Percentiles rank a stretch among this genome's conserved stretches.
These are phyloP conservation scores for Penicillium angulare DNA, from an alignment of 495 filamentous ascomycete species.

Conservation along the genomic window DNA sequence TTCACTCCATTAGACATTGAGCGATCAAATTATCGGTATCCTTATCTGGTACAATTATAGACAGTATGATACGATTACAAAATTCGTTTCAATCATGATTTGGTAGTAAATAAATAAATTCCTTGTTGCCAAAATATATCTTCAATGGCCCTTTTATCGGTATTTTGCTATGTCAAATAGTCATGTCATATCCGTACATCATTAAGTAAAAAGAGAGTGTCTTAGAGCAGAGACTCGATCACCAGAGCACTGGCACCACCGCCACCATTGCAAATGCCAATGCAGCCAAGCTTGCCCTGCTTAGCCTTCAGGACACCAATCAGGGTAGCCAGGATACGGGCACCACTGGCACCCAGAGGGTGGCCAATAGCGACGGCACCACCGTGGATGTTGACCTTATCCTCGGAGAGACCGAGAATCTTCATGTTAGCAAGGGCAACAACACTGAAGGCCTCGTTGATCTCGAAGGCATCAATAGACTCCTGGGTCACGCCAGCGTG, in stretches of 20 bases:
- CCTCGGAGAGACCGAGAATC: slow-evolving; percentile 70
- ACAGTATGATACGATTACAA: background rate
- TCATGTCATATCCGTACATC: slow-evolving; percentile 30
- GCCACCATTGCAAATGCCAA: slow-evolving; percentile 97
- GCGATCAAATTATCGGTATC: background rate
- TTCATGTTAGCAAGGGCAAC: slow-evolving; percentile 96
- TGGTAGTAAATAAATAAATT: background rate
- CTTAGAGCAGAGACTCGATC: slow-evolving; percentile 60
- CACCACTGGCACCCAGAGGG: slow-evolving; percentile 89
- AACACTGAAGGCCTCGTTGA: slow-evolving; percentile 98
- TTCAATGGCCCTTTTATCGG: slow-evolving; percentile 6
- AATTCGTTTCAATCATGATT: background rate
- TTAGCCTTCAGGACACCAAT: slow-evolving; percentile 85
- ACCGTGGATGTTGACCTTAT: slow-evolving; percentile 93
- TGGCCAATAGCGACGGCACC: slow-evolving; percentile 96
- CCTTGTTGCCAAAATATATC: slow-evolving; percentile 10
- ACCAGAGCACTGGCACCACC: slow-evolving; percentile 91
- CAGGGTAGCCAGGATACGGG: slow-evolving; percentile 88
- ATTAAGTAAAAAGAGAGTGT: slow-evolving; percentile 19
- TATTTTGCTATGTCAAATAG: slow-evolving; percentile 8
- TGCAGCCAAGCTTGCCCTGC: slow-evolving; percentile 88
- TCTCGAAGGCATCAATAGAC: slow-evolving; percentile 89
- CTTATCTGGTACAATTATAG: background rate
- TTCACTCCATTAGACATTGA: background rate
- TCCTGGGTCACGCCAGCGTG: slow-evolving; percentile 77